Base-by-base conservation (phyloP, 139 green algal genomes). In the Gonium pectorale region DNA sequence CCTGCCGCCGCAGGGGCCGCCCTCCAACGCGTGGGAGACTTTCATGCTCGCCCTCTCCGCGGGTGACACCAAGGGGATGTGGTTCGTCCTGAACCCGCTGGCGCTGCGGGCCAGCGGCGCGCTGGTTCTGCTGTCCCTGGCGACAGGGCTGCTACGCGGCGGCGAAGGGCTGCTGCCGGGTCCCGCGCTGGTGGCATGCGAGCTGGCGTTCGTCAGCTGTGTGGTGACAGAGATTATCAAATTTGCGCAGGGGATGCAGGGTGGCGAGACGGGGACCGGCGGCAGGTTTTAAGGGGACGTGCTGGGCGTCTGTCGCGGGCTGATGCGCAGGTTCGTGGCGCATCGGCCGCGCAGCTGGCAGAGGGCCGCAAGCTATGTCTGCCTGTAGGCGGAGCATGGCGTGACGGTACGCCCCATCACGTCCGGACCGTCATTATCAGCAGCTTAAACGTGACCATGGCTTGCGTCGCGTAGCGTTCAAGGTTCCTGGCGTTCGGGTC, bases 21-120 rank as follows among this genome's bases (percentile, higher is more conserved):
- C 92, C 8, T 88, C 84, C 17, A 92, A 89, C 43, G 44, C 54
- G 8, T 93, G 81, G 86, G 93, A 96, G 81, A 87, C 88, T 1
- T 80, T 94, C 43, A 81, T 95, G n/a, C 13, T 89, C 27, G 40
- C 83, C 1, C 27, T 90, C 6, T 83, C 92, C 37, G 81, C 87
- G 5, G 90, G 93, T 17, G 93, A 96, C 54, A 37, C 7, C 22
- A 24, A 56, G 13, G 93, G 90, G 43, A 63, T 92, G 38, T 95
- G 93, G 92, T 74, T 81, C 24, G 41, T 74, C 3, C 44, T 82
- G 13, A 81, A 27, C 26, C 86, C 86, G 24, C 37, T 81, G 19
- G 29, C 87, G 1, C 43, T 92, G 2, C 68, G 38, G 15, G 44
- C 73, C n/a, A 74, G 64, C 22, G 77, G 70, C 9, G 73, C 82